These are phyloP conservation scores for Acanthamoeba polyphaga DNA, from an alignment of 208 protist genomes.

Conservation along the genomic window DNA sequence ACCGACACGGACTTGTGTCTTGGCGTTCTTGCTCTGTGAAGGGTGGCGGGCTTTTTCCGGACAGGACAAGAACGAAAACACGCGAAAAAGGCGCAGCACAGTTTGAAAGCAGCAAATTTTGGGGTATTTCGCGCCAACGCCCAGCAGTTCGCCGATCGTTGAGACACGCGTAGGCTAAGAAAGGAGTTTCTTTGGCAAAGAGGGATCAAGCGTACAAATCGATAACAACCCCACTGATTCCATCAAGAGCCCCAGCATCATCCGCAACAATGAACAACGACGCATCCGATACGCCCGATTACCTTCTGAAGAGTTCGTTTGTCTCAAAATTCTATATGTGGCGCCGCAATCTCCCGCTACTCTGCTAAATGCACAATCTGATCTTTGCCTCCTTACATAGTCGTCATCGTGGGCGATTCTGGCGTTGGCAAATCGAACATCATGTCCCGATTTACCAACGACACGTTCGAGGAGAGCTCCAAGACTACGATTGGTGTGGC, in stretches of 20 bases:
- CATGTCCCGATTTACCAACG: constrained; percentile 34
- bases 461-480: constrained; percentile 17
- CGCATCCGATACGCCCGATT: not conserved
- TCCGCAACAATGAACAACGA: constrained; percentile 3
- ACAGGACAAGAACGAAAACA: not conserved
- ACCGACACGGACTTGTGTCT: not conserved
- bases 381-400: not conserved
- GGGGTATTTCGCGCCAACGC: not conserved
- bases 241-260: not conserved
- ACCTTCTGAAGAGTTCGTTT: constrained; percentile 4
- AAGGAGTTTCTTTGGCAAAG: not conserved
- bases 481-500: constrained; percentile 43
- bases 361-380: not conserved
- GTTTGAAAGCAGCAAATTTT: not conserved
- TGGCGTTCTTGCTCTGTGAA: too few species aligned
- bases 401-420: constrained; percentile 59
- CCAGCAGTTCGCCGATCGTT: not conserved
- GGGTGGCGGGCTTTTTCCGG: not conserved
- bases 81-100: not conserved
- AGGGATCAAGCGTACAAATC: not conserved
- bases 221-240: not conserved
- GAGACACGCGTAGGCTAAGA: not conserved
- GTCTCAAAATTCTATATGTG: too few species aligned
- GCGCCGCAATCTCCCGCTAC: not conserved
- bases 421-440: constrained; percentile 66